Conservation (phyloP, 305 asterid species). For the Rubia balearica region DNA sequence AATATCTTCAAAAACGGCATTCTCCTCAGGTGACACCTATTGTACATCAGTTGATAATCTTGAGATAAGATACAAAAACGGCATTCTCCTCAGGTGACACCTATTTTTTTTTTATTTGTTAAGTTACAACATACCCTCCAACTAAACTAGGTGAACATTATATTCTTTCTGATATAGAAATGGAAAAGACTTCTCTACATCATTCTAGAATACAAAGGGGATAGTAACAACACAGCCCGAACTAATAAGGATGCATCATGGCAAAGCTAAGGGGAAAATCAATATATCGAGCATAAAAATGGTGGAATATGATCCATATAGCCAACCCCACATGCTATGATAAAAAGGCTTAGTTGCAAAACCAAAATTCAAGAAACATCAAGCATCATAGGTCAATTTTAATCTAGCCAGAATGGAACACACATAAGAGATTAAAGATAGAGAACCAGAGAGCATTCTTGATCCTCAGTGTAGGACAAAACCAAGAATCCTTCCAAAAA, state of each 20-base stretch:
- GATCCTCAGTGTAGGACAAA: not conserved
- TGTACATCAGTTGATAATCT: slow-evolving; percentile 12
- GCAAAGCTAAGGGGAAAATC: no score
- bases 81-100: no score
- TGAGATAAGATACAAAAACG: not conserved
- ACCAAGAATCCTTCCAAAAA: slow-evolving; percentile 18
- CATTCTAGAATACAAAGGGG: not conserved
- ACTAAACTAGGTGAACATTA: not conserved
- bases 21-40: slow-evolving; percentile 71
- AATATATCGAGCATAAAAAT: no score
- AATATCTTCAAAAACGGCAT: slow-evolving; percentile 63
- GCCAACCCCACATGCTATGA: no score
- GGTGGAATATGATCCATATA: no score
- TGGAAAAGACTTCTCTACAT: not conserved
- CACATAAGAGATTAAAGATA: not conserved
- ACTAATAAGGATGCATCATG: not conserved
- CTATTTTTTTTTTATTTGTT: no score
- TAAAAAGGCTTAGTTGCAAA: no score
- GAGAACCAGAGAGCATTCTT: not conserved
- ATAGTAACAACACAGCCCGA: not conserved
- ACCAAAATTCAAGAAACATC: no score
- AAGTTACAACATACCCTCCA: no score
- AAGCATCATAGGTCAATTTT: not conserved
- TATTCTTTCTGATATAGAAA: not conserved
- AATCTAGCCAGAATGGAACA: not conserved